Evolutionary conservation across 768 basidiomycete genomes (phyloP).

Genomic region (Calocybe indica): DNA sequence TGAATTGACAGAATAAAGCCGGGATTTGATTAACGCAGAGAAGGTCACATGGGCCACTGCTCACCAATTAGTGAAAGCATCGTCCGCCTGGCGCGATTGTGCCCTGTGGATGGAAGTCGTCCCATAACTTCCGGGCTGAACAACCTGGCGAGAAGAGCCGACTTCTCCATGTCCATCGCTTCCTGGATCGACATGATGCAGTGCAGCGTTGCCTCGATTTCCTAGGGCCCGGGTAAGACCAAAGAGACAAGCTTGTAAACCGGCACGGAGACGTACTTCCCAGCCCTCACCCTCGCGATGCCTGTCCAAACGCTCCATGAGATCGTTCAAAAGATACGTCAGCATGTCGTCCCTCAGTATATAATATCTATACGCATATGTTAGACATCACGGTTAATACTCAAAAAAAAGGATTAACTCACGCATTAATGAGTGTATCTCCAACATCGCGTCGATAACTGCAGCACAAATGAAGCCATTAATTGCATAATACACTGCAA

Average conservation of each 20-base stretch:
- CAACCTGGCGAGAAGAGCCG: slow-evolving; percentile 51
- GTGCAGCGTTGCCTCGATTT: slow-evolving; percentile 82
- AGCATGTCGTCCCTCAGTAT: slow-evolving; percentile 83
- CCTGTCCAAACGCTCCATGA: slow-evolving; percentile 46
- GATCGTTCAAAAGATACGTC: slow-evolving; percentile 57
- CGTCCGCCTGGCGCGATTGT: slow-evolving; percentile 66
- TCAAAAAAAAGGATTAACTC: slow-evolving; percentile 19
- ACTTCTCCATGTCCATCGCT: slow-evolving; percentile 56
- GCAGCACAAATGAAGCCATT: not conserved
- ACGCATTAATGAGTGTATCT: slow-evolving; percentile 87
- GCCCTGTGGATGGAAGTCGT: slow-evolving; percentile 56
- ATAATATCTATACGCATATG: slow-evolving; percentile 56
- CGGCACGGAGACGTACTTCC: slow-evolving; percentile 49
- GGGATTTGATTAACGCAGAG: too few relatives aligned
- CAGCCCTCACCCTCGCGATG: slow-evolving; percentile 47
- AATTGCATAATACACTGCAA: not conserved
- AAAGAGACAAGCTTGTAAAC: not conserved
- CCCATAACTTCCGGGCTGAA: slow-evolving; percentile 73
- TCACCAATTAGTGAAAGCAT: slow-evolving; percentile 70
- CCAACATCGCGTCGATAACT: slow-evolving; percentile 85
- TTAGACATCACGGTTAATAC: not conserved
- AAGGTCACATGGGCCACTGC: slow-evolving; percentile 7
- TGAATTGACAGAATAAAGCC: not conserved
- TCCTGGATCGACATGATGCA: slow-evolving; percentile 86
- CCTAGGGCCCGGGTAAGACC: slow-evolving; percentile 32